These are phyloP conservation scores for Pleurotus sapidus DNA, from an alignment of 768 basidiomycete species.

Conservation along the genomic window DNA sequence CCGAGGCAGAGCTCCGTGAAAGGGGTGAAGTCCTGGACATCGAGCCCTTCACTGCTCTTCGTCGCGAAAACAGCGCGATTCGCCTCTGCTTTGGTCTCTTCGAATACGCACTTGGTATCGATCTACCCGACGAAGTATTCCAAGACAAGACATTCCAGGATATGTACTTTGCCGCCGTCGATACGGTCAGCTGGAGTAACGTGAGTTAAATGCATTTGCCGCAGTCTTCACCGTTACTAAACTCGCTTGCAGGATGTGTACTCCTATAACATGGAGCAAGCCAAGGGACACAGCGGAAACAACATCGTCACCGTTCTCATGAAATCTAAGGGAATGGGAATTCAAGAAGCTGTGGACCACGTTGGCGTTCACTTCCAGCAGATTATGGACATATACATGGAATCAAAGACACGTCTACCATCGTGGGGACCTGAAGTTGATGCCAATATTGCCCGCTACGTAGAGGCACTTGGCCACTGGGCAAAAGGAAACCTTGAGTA, in stretches of 20 bases:
- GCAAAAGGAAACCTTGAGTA: constrained; percentile 59
- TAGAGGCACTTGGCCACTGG: constrained; percentile 58
- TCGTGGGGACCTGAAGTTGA: constrained; percentile 50
- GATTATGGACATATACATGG: constrained; percentile 49
- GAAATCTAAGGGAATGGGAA: constrained; percentile 45
- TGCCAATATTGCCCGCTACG: constrained; percentile 46
- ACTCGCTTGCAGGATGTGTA: background rate
- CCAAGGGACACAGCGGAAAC: constrained; percentile 58
- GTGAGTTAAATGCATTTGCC: constrained; percentile 31
- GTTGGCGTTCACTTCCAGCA: constrained; percentile 48
- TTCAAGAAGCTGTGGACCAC: constrained; percentile 60
- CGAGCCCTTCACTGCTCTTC: constrained; percentile 51
- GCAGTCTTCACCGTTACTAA: background rate
- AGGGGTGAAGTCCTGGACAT: constrained; percentile 51
- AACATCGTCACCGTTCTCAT: constrained; percentile 71
- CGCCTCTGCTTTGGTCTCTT: constrained; percentile 61
- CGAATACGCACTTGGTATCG: constrained; percentile 58
- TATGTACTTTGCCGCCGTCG: constrained; percentile 57
- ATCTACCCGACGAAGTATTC: constrained; percentile 62
- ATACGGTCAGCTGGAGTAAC: constrained; percentile 71
- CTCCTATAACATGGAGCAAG: constrained; percentile 47
- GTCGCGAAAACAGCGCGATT: constrained; percentile 69
- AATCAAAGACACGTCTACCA: constrained; percentile 41
- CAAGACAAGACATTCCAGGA: constrained; percentile 51
- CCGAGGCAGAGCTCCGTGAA: constrained; percentile 62